A percentile compares a stretch with the other conserved stretches of the same genome.
Evolutionary conservation across 2,329 filamentous ascomycete genomes (phyloP).

Genomic region (Sporothrix curviconia): DNA sequence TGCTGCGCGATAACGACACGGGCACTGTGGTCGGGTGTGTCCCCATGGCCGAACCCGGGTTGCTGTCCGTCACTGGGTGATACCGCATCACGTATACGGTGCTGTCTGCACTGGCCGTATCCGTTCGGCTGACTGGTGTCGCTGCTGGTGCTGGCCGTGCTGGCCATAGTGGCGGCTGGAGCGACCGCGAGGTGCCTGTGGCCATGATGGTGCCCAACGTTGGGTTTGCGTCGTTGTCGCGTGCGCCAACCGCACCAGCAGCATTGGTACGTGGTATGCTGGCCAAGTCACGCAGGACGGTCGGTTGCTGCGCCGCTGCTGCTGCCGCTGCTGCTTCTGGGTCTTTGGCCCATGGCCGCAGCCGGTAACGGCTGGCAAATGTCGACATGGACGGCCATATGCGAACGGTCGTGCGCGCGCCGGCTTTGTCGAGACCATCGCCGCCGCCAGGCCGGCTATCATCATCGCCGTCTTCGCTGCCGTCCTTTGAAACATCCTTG

Average conservation of each 20-base stretch:
- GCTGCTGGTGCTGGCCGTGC: constrained; percentile 47
- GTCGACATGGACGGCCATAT: constrained; percentile 26
- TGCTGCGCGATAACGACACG: constrained; percentile 14
- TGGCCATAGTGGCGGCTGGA: constrained; percentile 48
- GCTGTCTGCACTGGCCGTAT: constrained; percentile 57
- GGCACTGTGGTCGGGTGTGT: not conserved
- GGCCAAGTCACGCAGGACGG: not conserved
- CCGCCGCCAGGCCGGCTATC: constrained; percentile 14
- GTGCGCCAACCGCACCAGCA: constrained; percentile 21
- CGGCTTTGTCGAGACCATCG: not conserved
- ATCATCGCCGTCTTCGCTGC: constrained; percentile 31
- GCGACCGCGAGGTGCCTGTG: constrained; percentile 2
- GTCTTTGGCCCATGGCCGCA: constrained; percentile 24
- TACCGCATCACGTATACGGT: constrained; percentile 59
- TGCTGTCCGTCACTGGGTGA: constrained; percentile 47
- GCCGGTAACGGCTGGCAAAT: constrained; percentile 34
- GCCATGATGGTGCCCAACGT: not conserved
- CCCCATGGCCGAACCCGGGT: not conserved
- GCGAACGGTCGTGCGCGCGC: not conserved
- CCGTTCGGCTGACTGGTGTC: constrained; percentile 54
- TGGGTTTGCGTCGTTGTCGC: constrained; percentile 24
- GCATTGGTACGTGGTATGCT: not conserved
- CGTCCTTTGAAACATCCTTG: constrained; percentile 28
- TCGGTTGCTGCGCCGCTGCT: not conserved
- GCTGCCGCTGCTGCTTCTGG: not conserved